Evolutionary conservation across 2,329 filamentous ascomycete species (phyloP), one percentile per base, ranked within the genome.

Genomic region (Fusarium sp.): DNA sequence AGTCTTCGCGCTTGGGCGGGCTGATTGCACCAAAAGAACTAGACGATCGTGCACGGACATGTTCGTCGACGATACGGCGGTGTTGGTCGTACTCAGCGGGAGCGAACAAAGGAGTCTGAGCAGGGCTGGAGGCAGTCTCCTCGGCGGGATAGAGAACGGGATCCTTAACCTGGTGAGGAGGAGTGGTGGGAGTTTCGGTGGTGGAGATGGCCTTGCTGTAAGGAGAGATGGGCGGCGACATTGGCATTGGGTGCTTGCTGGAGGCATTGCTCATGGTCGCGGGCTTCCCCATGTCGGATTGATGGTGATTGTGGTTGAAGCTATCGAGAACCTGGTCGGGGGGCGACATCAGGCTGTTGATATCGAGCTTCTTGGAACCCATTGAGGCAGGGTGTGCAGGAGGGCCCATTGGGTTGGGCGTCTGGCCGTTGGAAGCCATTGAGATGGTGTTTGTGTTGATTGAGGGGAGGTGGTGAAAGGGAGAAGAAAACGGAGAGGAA

Each of bases 291-390:
- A 58, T 50, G 23, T 71, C 60, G 47, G 58, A 60, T 18, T 70
- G 56, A 13, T 59, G 50, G 47, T 65, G 54, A 3, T n/a, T 44
- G 11, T 81, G 79, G 48, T 73, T 78, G 76, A 90, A 90, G 72
- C 78, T 88, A 68, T 90, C 88, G 51, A 82, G 84, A 36, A 83
- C 76, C n/a, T 82, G 81, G 39, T 90, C 88, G 23, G 89, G 89
- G 34, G 89, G 89, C 23, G 89, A 91, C 85, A 91, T 89, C 62
- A 91, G 80, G 65, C 82, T 89, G 80, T 78, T 85, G 69, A 88
- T 86, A 66, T 85, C 82, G 56, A 85, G 73, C 70, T 85, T 86
- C 75, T 82, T 85, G 6, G 70, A 34, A 23, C 70, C 69, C 30
- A 67, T 67, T 53, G 71, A 50, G 23, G 73, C 59, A 37, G 73